These are phyloP conservation scores for Hypoxylon perforatum DNA, from an alignment of 495 filamentous ascomycete species.

Conservation along the genomic window DNA sequence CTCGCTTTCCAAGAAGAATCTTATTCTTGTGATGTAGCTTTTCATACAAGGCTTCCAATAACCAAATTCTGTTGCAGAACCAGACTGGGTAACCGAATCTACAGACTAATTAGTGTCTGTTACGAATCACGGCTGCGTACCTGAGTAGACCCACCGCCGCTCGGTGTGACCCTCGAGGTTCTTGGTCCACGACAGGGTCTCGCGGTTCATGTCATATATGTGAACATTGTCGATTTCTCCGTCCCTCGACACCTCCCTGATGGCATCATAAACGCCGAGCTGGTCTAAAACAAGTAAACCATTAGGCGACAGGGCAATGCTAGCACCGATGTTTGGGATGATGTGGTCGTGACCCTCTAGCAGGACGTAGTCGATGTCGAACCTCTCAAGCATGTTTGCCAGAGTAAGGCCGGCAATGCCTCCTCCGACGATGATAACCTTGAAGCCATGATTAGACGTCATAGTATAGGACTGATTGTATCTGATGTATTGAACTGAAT, in stretches of 20 bases:
- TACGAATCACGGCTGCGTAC: neutral
- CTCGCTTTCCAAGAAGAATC: constrained; percentile 37
- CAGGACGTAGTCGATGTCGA: constrained; percentile 41
- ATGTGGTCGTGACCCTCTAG: constrained; percentile 41
- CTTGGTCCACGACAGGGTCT: constrained; percentile 24
- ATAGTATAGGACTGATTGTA: too few relatives aligned
- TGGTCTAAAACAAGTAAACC: constrained; percentile 48
- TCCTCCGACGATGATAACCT: constrained; percentile 44
- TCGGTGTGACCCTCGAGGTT: neutral
- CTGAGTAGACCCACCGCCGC: neutral
- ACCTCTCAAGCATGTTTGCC: constrained; percentile 37
- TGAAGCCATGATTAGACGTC: constrained; percentile 27
- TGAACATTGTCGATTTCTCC: constrained; percentile 16
- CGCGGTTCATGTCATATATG: constrained; percentile 11
- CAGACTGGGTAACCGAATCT: constrained; percentile 42
- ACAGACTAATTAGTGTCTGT: constrained; percentile 1
- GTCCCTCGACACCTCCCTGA: constrained; percentile 30
- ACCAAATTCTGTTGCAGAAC: constrained; percentile 49
- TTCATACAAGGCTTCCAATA: constrained; percentile 50
- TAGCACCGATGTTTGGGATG: constrained; percentile 34
- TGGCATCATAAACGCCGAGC: constrained; percentile 43
- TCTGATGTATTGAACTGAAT: too few relatives aligned
- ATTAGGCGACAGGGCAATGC: constrained; percentile 36
- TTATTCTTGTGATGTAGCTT: constrained; percentile 49
- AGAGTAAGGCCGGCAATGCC: constrained; percentile 42